Base-by-base conservation (phyloP, 257 asterid species). In the Salvia rosmarinus region DNA sequence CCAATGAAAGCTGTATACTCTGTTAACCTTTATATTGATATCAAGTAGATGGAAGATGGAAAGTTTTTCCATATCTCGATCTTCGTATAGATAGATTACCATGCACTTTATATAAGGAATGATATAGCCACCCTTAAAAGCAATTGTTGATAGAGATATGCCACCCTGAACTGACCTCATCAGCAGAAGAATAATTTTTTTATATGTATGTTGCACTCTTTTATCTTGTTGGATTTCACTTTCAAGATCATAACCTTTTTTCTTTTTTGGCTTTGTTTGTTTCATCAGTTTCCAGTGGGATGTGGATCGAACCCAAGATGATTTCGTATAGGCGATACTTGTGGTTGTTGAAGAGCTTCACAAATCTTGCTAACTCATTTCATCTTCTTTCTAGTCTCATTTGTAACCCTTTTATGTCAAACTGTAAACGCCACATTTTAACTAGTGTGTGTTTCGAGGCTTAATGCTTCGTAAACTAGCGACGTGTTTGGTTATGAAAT, bases 271-370 rank as follows among this genome's bases (percentile, higher is more conserved):
- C 52, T 55, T 67, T 37, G 6, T 32, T 30, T 50, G 28, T 40
- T 37, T 47, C 19, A 37, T 43, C 78, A 68, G 80, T 13, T 19
- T 61, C 64, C 37, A 23, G 70, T 13, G 62, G 77, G 74, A 12
- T 37, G 71, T 19, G 80, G 64, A 30, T 61, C 76, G 2, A 77
- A 74, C 32, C 73, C 56, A n/a, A 44, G 73, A 62, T 75, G 73
- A 75, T 16, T 65, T 52, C 37, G 12, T 28, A 39, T 16, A 71
- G 73, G 66, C 67, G 64, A 25, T n/a, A 47, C 9, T 44, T 0
- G 59, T 44, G 21, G 64, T 35, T 39, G 35, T 11, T 37, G 70
- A 64, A 64, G 69, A 56, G 51, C 52, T 39, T 51, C 35, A 28
- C 11, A n/a, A 9, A 7, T 28, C 58, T 35, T 52, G 51, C 40